A percentile compares a stretch with the other conserved stretches of the same genome.
These are phyloP conservation scores for Calendula officinalis DNA, from an alignment of 129 eudicot genomes.

Conservation along the genomic window DNA sequence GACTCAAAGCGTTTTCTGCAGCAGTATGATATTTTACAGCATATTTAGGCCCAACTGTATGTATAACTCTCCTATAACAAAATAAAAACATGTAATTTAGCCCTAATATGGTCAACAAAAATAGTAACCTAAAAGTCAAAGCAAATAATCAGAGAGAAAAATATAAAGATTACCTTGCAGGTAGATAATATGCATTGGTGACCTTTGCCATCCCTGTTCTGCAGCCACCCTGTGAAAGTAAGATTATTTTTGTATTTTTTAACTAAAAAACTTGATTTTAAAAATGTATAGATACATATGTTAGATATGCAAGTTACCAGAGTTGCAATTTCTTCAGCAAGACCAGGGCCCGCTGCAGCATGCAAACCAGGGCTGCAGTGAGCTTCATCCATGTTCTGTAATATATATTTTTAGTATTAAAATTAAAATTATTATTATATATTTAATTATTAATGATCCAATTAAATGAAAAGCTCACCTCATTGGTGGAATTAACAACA, in stretches of 20 bases:
- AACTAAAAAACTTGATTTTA: neutral
- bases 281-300: conserved; percentile 3
- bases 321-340: conserved; percentile 97
- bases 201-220: conserved; percentile 99
- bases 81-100: conserved; percentile 6
- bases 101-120: neutral
- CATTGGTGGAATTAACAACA: conserved; percentile 95
- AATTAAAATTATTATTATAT: neutral
- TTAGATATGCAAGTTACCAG: conserved; percentile 44
- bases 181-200: conserved; percentile 93
- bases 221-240: conserved; percentile 87
- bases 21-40: conserved; percentile 99
- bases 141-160: neutral
- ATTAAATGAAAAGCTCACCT: conserved; percentile 48
- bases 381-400: conserved; percentile 93
- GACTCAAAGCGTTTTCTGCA: conserved; percentile 98
- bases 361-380: conserved; percentile 96
- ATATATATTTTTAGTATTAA: conserved; percentile 7
- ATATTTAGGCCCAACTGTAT: conserved; percentile 98
- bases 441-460: neutral
- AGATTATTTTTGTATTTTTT: conserved; percentile 7
- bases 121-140: conserved; percentile 6
- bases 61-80: conserved; percentile 81
- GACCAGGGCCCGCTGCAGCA: conserved; percentile 99
- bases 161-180: conserved; percentile 63